Conservation (phyloP, 75 land plant genomes). For the Adiantum capillusveneris region DNA sequence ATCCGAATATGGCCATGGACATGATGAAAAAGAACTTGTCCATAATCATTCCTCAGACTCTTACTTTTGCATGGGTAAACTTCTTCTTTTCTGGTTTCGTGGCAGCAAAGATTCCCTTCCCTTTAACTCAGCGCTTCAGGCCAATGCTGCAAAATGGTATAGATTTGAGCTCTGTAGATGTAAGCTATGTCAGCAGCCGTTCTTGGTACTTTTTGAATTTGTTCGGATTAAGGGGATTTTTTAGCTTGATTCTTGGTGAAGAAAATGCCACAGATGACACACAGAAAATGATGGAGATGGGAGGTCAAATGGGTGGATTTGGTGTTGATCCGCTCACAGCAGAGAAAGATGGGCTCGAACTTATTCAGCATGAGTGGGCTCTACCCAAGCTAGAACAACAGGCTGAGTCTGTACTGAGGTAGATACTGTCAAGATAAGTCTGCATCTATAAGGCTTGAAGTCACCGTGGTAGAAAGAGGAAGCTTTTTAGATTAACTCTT, state of each 20-base stretch:
- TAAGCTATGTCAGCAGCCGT: constrained; percentile 18
- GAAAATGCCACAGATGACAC: constrained; percentile 97
- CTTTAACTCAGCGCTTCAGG: not conserved
- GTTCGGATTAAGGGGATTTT: constrained; percentile 88
- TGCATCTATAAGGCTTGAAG: no score
- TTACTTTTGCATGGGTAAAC: constrained; percentile 99
- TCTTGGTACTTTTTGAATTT: constrained; percentile 97
- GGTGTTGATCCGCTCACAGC: constrained; percentile 84
- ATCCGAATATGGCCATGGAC: constrained; percentile 99
- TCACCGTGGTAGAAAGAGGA: no score
- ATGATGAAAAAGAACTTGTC: constrained; percentile 99
- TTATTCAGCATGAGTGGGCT: constrained; percentile 90
- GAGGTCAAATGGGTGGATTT: constrained; percentile 67
- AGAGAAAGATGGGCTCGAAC: constrained; percentile 87
- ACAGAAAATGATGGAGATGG: constrained; percentile 97
- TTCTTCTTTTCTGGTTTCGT: constrained; percentile 99
- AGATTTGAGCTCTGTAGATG: no score
- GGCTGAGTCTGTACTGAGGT: constrained; percentile 71
- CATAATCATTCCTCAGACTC: constrained; percentile 96
- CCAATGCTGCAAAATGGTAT: no score
- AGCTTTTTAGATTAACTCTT: no score
- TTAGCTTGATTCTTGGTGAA: constrained; percentile 95
- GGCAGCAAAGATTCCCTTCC: not conserved
- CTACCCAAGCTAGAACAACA: constrained; percentile 76
- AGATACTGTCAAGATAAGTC: constrained; percentile 16